Base-by-base conservation (phyloP, 495 filamentous ascomycete species). In the Rhizodiscina lignyota region DNA sequence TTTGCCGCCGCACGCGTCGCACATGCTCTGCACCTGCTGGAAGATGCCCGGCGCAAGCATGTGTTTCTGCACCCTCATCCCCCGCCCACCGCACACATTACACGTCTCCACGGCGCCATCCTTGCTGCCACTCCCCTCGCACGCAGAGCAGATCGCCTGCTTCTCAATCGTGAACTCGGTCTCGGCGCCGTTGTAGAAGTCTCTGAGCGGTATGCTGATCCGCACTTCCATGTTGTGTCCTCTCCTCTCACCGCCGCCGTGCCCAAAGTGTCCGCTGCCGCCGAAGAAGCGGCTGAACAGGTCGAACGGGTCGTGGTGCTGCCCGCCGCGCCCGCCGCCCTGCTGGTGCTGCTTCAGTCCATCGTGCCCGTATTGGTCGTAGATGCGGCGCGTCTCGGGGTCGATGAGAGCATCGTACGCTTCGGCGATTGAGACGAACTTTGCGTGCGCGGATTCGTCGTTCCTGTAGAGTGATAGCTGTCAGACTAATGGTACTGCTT, bases 271-370 rank as follows among this genome's bases (percentile, higher is more conserved):
- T 18, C 77, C 77, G 15, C 79, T 76, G 27, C 89, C 89, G 49
- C 89, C 89, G 52, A 99, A 99, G 72, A 99, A 96, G 34, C 84
- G 79, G 31, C 76, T 83, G 67, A 99, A 99, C 18, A 99, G 60
- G 52, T 99, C 89, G 60, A 99, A 96, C 13, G 89, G 89, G 51
- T 97, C 86, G 56, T 93, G 76, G 34, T 66, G 61, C 5, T 66
- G 63, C 18, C 66, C 66, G 3, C 72, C 68, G 5, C 52, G 41
- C 10, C 58, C 61, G 35, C 77, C 77, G 18, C 79, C 77, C 43
- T 79, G 71, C 40, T 80, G 70, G 45, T 86, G 84, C 52, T 89
- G 77, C 45, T 83, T 71, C 23, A 94, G 61, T 5, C 85, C 89
- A 34, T 94, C 86, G 47, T 92, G 80, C 31, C 89, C 89, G 55